A percentile compares a stretch with the other conserved stretches of the same genome.
Conservation (phyloP, 805 yeast genomes). For the Spencermartinsiella europaea region DNA sequence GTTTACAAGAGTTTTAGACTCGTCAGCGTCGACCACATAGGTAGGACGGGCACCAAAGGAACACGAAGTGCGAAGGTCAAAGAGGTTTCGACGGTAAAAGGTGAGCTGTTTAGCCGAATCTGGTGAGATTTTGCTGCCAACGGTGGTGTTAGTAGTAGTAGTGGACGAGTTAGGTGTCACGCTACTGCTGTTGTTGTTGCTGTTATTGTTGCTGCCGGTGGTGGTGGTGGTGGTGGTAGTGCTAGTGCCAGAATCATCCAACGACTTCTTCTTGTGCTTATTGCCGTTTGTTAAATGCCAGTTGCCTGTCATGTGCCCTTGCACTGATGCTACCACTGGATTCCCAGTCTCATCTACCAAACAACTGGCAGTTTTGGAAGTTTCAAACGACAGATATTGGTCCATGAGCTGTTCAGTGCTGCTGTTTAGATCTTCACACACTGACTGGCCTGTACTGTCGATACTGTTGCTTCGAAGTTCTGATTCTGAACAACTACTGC, state of each 20-base stretch:
- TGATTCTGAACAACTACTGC: no score
- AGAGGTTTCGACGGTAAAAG: slow-evolving; percentile 26
- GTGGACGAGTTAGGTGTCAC: no score
- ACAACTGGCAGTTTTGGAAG: not conserved
- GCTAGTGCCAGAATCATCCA: no score
- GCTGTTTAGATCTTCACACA: not conserved
- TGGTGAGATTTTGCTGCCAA: no score
- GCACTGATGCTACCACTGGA: slow-evolving; percentile 1
- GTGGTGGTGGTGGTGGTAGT: not conserved
- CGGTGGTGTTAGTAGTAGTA: no score
- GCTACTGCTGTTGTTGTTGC: no score
- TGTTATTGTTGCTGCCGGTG: no score
- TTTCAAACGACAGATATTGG: not conserved
- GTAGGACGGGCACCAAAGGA: slow-evolving; percentile 2
- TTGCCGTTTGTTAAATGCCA: slow-evolving; percentile 9
- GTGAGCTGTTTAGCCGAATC: slow-evolving; percentile 16
- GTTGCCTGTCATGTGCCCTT: slow-evolving; percentile 6
- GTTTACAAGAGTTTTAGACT: not conserved
- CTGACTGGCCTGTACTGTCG: not conserved
- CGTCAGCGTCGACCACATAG: not conserved
- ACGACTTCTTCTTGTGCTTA: not conserved
- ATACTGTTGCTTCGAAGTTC: no score
- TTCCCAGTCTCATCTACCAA: slow-evolving; percentile 1
- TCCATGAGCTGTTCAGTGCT: not conserved
- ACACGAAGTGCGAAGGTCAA: slow-evolving; percentile 15